Percentiles rank a stretch among this genome's conserved stretches.
Evolutionary conservation across 257 asterid species (phyloP).

Genomic region (Solanum bulbocastanum): DNA sequence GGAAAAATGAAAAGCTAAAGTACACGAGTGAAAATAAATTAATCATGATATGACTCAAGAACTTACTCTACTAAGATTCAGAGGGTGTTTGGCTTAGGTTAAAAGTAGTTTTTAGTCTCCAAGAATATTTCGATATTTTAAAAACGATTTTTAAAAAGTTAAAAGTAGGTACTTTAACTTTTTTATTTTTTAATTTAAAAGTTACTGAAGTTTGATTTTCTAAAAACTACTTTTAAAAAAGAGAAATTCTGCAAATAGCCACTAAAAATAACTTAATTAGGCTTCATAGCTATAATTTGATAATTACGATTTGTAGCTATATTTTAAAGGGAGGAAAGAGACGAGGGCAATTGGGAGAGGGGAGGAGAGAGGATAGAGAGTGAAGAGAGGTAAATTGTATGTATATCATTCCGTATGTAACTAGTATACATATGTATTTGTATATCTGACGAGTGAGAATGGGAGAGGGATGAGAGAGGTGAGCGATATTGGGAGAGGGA

Average conservation of each 20-base stretch:
- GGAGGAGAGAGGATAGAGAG: neutral
- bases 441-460: too few relatives aligned
- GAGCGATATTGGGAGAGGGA: neutral
- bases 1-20: neutral
- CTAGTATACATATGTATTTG: neutral
- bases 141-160: neutral
- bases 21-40: neutral
- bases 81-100: neutral
- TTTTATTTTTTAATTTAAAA: too few relatives aligned
- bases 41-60: neutral
- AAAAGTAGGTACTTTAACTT: neutral
- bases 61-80: neutral
- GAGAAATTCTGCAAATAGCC: neutral
- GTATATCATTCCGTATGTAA: too few relatives aligned
- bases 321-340: neutral
- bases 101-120: neutral
- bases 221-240: too few relatives aligned
- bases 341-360: neutral
- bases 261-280: too few relatives aligned
- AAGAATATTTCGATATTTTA: too few relatives aligned
- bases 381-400: neutral
- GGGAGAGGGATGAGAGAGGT: neutral
- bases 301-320: neutral
- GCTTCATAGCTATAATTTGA: too few relatives aligned
- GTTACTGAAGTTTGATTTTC: too few relatives aligned